Evolutionary conservation across 306 rosid species (phyloP).

Genomic region (Lathyrus tuberosus): DNA sequence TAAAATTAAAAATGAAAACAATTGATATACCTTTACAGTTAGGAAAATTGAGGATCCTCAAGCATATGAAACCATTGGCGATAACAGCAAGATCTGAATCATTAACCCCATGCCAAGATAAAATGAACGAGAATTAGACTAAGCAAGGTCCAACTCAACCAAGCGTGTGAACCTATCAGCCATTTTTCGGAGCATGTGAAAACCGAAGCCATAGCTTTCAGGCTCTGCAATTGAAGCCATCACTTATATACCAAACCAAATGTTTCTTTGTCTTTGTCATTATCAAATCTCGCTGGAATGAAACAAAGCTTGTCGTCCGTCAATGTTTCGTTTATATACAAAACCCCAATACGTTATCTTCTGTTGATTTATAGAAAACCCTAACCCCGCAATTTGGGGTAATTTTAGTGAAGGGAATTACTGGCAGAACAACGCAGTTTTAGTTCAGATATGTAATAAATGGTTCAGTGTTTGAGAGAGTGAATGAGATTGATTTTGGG

Average conservation of each 20-base stretch:
- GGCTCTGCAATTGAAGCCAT: too few species aligned
- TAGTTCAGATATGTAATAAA: not conserved
- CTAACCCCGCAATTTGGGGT: constrained; percentile 30
- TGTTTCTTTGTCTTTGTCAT: constrained; percentile 71
- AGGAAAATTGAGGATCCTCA: too few species aligned
- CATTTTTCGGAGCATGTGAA: too few species aligned
- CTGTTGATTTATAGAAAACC: constrained; percentile 37
- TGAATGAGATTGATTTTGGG: not conserved
- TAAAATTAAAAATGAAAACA: too few species aligned
- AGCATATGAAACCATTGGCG: too few species aligned
- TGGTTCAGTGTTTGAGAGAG: not conserved
- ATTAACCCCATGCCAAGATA: too few species aligned
- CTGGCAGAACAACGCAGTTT: not conserved
- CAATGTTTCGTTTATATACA: constrained; percentile 64
- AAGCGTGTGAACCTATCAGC: too few species aligned
- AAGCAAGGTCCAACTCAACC: too few species aligned
- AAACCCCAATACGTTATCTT: constrained; percentile 29
- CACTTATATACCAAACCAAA: constrained; percentile 87
- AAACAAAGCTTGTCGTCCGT: constrained; percentile 82
- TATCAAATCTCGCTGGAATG: constrained; percentile 57
- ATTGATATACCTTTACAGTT: too few species aligned
- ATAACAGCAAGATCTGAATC: too few species aligned
- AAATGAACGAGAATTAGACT: too few species aligned
- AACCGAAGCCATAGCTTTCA: too few species aligned
- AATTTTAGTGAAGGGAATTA: not conserved